phyloP scores from a whole-genome alignment of 2,329 filamentous ascomycete genomes.

The Botrytis tulipae region DNA sequence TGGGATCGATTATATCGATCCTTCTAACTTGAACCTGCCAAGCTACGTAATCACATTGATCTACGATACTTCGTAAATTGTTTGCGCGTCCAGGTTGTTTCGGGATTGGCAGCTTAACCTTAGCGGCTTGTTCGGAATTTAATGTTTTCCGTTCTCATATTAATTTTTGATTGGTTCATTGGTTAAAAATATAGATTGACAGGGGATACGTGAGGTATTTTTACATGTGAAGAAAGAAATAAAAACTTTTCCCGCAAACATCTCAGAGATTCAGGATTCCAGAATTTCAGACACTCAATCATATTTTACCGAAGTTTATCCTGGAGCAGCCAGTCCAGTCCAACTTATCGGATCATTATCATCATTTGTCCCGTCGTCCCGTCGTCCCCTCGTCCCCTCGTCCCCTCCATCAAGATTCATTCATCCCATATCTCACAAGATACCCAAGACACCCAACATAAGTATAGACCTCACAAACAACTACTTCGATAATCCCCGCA shows the following conservation, averaged over 20 bases:
- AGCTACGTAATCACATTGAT: constrained; percentile 5
- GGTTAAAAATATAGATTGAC: neutral
- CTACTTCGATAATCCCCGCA: neutral
- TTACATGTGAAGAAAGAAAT: neutral
- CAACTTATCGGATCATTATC: neutral
- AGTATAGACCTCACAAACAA: neutral
- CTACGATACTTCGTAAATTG: too few species aligned
- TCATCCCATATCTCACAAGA: neutral
- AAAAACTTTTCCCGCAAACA: neutral
- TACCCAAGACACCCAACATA: neutral
- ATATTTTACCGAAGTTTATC: neutral
- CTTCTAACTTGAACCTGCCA: neutral
- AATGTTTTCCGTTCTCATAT: neutral
- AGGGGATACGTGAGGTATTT: neutral
- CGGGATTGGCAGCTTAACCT: neutral
- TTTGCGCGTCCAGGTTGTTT: neutral
- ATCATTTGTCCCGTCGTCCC: too few species aligned
- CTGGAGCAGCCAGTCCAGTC: neutral
- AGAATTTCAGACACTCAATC: neutral
- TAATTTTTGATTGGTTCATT: constrained; percentile 3
- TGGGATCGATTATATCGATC: neutral
- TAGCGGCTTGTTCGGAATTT: neutral
- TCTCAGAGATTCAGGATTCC: neutral
- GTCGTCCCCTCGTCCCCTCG: too few species aligned
- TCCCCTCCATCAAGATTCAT: neutral